Conservation (phyloP, 2,329 filamentous ascomycete genomes). For the Colletotrichum sp. region DNA sequence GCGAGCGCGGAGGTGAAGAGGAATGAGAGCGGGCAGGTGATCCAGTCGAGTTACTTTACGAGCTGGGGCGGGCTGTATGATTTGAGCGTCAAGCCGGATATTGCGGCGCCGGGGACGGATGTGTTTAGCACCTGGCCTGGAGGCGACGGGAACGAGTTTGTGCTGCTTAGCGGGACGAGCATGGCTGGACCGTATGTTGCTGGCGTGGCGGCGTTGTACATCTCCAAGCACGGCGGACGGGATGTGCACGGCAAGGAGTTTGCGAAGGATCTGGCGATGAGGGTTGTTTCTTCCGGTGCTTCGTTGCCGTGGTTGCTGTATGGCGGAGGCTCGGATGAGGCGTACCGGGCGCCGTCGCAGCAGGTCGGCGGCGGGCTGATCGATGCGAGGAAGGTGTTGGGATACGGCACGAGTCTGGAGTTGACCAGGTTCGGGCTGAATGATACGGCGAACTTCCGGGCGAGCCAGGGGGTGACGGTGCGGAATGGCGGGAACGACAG, state of each 20-base stretch:
- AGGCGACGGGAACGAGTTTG: constrained; percentile 30
- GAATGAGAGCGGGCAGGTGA: background rate
- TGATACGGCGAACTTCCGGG: constrained; percentile 42
- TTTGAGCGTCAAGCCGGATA: constrained; percentile 45
- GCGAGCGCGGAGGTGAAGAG: constrained; percentile 38
- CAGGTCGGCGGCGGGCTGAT: constrained; percentile 45
- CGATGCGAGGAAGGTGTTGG: constrained; percentile 41
- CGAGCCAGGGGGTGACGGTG: constrained; percentile 3
- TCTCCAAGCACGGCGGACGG: constrained; percentile 36
- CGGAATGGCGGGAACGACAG: background rate
- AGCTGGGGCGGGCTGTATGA: constrained; percentile 38
- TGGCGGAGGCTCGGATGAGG: background rate
- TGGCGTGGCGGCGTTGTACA: constrained; percentile 42
- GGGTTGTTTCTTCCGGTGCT: constrained; percentile 32
- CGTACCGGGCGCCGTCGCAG: constrained; percentile 34
- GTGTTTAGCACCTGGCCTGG: constrained; percentile 41
- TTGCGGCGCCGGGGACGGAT: constrained; percentile 46
- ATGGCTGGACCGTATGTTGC: constrained; percentile 55
- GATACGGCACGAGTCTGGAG: constrained; percentile 35
- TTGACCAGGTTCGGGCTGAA: constrained; percentile 43
- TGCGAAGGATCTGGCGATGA: constrained; percentile 34
- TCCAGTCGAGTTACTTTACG: constrained; percentile 39
- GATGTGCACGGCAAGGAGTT: constrained; percentile 33
- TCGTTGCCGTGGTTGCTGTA: constrained; percentile 27
- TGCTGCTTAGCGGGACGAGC: constrained; percentile 50